Evolutionary conservation across 2,329 filamentous ascomycete genomes (phyloP), one percentile per base, ranked within the genome.

Genomic region (Thermoascus crustaceus): DNA sequence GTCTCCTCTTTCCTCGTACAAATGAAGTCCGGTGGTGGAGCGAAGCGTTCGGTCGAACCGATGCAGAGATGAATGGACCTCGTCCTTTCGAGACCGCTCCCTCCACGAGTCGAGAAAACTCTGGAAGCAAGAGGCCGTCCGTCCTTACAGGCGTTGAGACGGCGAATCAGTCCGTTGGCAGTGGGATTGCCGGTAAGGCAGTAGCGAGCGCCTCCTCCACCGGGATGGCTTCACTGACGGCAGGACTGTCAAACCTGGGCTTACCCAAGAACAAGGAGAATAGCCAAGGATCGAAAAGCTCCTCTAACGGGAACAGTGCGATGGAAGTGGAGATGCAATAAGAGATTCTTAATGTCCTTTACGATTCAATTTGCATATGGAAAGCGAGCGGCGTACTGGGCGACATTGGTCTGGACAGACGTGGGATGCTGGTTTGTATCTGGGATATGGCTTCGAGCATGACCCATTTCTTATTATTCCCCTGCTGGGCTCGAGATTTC

Each of bases 1-100:
- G 87, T 3, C 74, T 98, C 5, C 72, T 98, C 9, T 83, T 96
- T 45, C 89, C 91, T 0, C 72, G 75, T 3, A 66, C 82, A 1
- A 75, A 75, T 8, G 81, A 93, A 42, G 75, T 91, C n/a, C 75
- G 86, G 41, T 98, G 91, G 91, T 98, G 91, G 91, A 73, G 81
- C 45, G 84, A 91, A 51, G 66, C 82, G 1, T 98, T 95, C 61
- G 85, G 86, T 30, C 76, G 88, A 20, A 80, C 80, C 2, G 85
- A 95, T 48, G 77, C 82, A 35, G 91, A 98, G 57, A 96, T 98
- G 89, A 98, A 98, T 50, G 77, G 76, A 0, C 67, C 73, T 22
- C 62, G 77, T 47, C 65, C 68, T 5, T 72, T 55, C 20, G 64
- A 70, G 3, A 70, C 72, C 10, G 68, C 70, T 3, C 38, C 66